A percentile compares a stretch with the other conserved stretches of the same genome.
Conservation (phyloP, 805 yeast species). For the Yarrowia sp. region DNA sequence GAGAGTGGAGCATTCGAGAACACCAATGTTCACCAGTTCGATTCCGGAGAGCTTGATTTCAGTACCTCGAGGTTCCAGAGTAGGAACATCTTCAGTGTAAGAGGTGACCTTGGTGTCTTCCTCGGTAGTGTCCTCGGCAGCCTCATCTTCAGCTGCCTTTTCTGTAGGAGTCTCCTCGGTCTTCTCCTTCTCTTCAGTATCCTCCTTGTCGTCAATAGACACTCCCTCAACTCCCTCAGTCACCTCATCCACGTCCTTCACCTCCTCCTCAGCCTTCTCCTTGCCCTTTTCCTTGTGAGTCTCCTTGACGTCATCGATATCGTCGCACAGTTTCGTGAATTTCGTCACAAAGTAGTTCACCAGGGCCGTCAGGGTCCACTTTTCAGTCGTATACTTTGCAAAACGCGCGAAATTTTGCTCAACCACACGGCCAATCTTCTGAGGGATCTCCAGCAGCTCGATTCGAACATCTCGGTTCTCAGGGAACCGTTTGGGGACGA, state of each 20-base stretch:
- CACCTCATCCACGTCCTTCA: neutral
- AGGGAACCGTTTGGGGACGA: slow-evolving; percentile 30
- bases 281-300: slow-evolving; percentile 17
- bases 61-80: slow-evolving; percentile 47
- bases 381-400: slow-evolving; percentile 18
- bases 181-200: neutral
- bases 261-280: slow-evolving; percentile 1
- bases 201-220: neutral
- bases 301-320: slow-evolving; percentile 26
- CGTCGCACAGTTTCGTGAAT: slow-evolving; percentile 32
- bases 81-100: slow-evolving; percentile 22
- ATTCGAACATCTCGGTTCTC: slow-evolving; percentile 21
- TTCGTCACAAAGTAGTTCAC: slow-evolving; percentile 31
- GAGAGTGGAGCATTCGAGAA: slow-evolving; percentile 50
- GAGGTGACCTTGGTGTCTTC: slow-evolving; percentile 17
- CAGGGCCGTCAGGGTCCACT: slow-evolving; percentile 28
- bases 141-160: neutral
- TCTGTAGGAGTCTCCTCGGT: neutral
- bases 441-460: slow-evolving; percentile 18
- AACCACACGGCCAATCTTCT: slow-evolving; percentile 19
- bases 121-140: neutral
- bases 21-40: slow-evolving; percentile 48
- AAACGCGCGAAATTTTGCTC: slow-evolving; percentile 35
- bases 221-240: neutral
- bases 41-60: slow-evolving; percentile 50